A percentile compares a stretch with the other conserved stretches of the same genome.
Conservation (phyloP, 306 rosid species). For the Sindora glabra region DNA sequence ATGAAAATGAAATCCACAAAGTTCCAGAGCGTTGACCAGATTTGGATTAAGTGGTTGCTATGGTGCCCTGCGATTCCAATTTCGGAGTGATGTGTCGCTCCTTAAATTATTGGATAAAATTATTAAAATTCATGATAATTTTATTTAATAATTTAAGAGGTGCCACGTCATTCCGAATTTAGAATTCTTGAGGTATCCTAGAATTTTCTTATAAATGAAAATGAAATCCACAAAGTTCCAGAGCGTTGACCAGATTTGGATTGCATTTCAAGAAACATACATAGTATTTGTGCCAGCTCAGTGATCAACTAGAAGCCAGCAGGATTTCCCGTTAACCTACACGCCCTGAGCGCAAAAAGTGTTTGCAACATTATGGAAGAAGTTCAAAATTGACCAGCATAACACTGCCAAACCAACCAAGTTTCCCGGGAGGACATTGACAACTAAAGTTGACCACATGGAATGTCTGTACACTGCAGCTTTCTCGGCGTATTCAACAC, state of each 20-base stretch:
- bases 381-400: slow-evolving; percentile 42
- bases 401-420: slow-evolving; percentile 64
- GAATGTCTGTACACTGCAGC: slow-evolving; percentile 80
- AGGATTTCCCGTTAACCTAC: slow-evolving; percentile 98
- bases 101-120: no score
- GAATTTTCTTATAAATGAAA: no score
- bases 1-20: slow-evolving; percentile 47
- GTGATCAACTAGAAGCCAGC: slow-evolving; percentile 95
- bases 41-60: no score
- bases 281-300: slow-evolving; percentile 76
- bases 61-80: no score
- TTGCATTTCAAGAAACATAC: slow-evolving; percentile 79
- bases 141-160: no score
- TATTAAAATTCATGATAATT: no score
- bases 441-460: slow-evolving; percentile 72
- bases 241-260: slow-evolving; percentile 91
- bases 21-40: slow-evolving; percentile 90
- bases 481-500: slow-evolving; percentile 77
- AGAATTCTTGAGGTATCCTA: no score
- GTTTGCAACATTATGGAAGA: slow-evolving; percentile 54
- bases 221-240: slow-evolving; percentile 64
- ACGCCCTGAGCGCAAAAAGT: slow-evolving; percentile 82
- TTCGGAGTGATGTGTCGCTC: no score
- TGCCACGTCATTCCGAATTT: no score
- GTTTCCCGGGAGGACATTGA: slow-evolving; percentile 75